Percentiles rank a stretch among this genome's conserved stretches.
Evolutionary conservation across 2,329 filamentous ascomycete genomes (phyloP).

Genomic region (Trichoderma cornu-damae): DNA sequence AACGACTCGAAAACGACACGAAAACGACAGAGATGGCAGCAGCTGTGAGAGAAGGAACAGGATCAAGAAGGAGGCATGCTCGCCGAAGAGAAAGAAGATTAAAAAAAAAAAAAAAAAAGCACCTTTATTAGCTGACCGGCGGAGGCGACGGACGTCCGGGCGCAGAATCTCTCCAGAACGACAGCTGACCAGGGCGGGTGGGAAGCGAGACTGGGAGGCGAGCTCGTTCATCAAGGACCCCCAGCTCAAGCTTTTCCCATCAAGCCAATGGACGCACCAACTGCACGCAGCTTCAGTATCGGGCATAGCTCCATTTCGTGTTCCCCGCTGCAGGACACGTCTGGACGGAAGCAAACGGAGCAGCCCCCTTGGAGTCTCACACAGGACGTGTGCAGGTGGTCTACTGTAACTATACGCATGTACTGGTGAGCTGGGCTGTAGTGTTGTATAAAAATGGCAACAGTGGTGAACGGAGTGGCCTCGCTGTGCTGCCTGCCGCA

Average conservation of each 20-base stretch:
- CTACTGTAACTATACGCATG: no score
- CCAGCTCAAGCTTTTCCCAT: constrained; percentile 13
- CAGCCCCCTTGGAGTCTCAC: constrained; percentile 10
- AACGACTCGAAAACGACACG: constrained; percentile 16
- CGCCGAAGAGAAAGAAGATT: no score
- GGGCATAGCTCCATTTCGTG: constrained; percentile 16
- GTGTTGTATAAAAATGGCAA: neutral
- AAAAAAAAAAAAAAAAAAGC: no score
- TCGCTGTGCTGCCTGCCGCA: constrained; percentile 1
- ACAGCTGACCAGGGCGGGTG: constrained; percentile 13
- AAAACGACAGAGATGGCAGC: constrained; percentile 16
- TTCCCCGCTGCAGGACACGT: constrained; percentile 13
- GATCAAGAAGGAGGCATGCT: constrained; percentile 14
- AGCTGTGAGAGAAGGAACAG: constrained; percentile 2
- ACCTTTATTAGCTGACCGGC: constrained; percentile 14
- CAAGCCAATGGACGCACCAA: constrained; percentile 10
- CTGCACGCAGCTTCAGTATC: constrained; percentile 15
- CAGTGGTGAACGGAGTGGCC: neutral
- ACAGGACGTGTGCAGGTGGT: no score
- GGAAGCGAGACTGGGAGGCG: constrained; percentile 5
- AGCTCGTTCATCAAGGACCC: neutral
- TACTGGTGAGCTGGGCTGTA: neutral
- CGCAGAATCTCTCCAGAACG: constrained; percentile 12
- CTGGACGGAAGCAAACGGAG: constrained; percentile 3
- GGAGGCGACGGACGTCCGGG: constrained; percentile 15